These are phyloP conservation scores for Geosmithia morbida DNA, from an alignment of 2,329 filamentous ascomycete genomes.

Conservation along the genomic window DNA sequence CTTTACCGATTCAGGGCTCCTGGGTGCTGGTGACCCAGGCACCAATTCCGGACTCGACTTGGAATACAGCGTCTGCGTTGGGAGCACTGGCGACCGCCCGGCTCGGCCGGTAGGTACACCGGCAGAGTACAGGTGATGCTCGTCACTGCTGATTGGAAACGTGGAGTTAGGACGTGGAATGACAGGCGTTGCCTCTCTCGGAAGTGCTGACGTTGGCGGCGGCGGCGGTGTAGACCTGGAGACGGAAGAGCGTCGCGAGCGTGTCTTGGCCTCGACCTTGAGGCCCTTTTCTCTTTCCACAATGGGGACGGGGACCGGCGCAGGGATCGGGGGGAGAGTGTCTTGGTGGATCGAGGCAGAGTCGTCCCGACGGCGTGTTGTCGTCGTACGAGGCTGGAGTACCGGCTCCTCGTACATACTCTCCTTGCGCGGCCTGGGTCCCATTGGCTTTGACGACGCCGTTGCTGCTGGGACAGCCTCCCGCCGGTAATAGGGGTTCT, in stretches of 20 bases:
- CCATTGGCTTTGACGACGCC: constrained; percentile 11
- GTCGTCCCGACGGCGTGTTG: constrained; percentile 15
- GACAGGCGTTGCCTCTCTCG: not conserved
- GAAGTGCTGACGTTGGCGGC: constrained; percentile 12
- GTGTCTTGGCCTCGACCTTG: constrained; percentile 1
- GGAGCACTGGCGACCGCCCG: not conserved
- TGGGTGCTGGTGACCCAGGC: not conserved
- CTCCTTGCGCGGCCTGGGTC: constrained; percentile 13
- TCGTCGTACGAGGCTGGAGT: constrained; percentile 11
- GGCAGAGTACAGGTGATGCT: constrained; percentile 21
- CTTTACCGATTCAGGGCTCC: not conserved
- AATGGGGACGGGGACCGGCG: constrained; percentile 3
- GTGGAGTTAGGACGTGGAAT: constrained; percentile 13
- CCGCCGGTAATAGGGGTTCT: constrained; percentile 4
- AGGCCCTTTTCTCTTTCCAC: constrained; percentile 9
- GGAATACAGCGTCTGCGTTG: constrained; percentile 1
- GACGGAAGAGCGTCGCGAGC: constrained; percentile 11
- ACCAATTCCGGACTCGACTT: constrained; percentile 11
- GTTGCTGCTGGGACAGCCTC: constrained; percentile 1
- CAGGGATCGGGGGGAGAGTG: not conserved
- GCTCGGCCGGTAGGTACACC: constrained; percentile 8
- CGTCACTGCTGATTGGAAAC: constrained; percentile 12
- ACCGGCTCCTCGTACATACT: constrained; percentile 26
- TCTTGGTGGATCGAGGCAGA: constrained; percentile 21
- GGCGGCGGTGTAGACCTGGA: constrained; percentile 7